A percentile compares a stretch with the other conserved stretches of the same genome.
phyloP scores from a whole-genome alignment of 306 rosid genomes.

The Vachellia collinsii region DNA sequence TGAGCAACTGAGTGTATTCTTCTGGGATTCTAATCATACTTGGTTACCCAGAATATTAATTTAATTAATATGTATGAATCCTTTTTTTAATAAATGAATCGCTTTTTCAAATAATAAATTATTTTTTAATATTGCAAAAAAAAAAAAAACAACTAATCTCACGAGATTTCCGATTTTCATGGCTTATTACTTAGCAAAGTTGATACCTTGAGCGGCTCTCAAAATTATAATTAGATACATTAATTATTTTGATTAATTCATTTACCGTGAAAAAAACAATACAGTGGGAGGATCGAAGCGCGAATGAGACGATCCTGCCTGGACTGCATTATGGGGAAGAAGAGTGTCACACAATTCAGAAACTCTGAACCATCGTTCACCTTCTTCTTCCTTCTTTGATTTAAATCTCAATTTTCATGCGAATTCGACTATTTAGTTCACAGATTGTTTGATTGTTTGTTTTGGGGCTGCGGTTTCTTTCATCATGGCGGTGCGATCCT shows the following conservation, averaged over 20 bases:
- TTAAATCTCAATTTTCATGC: neutral
- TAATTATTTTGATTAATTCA: too few relatives aligned
- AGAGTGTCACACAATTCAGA: slow-evolving; percentile 13
- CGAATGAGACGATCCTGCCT: slow-evolving; percentile 35
- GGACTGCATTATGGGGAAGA: slow-evolving; percentile 12
- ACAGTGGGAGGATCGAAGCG: slow-evolving; percentile 32
- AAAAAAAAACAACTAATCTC: neutral
- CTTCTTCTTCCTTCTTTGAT: slow-evolving; percentile 7
- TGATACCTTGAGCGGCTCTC: neutral
- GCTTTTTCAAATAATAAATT: too few relatives aligned
- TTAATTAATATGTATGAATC: neutral
- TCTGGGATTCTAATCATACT: neutral
- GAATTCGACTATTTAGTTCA: neutral
- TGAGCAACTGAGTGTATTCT: neutral
- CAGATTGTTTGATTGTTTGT: neutral
- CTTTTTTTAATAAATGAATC: too few relatives aligned
- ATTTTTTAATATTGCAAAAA: too few relatives aligned
- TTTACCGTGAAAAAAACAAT: too few relatives aligned
- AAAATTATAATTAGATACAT: too few relatives aligned
- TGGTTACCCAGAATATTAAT: neutral
- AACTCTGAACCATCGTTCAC: slow-evolving; percentile 6
- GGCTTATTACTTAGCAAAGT: too few relatives aligned
- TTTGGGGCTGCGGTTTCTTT: neutral
- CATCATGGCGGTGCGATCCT: slow-evolving; percentile 70
- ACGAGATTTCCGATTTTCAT: too few relatives aligned